Percentiles rank a stretch among this genome's conserved stretches.
These are phyloP conservation scores for Sarocladiaceae sp. DNA, from an alignment of 2,329 filamentous ascomycete genomes.

Conservation along the genomic window DNA sequence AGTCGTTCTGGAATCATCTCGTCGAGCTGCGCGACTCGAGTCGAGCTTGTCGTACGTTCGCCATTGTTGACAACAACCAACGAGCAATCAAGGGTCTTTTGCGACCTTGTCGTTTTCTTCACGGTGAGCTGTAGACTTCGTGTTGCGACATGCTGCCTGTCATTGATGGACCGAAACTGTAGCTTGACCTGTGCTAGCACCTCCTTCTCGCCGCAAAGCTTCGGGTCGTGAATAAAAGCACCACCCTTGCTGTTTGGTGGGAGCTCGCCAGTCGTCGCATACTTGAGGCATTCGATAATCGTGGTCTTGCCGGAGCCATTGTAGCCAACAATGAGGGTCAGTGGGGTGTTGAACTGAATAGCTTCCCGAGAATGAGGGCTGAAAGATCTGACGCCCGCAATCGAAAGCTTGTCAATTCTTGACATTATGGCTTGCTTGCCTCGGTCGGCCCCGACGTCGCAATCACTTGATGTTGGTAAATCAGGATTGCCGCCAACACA, in stretches of 20 bases:
- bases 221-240: slow-evolving; percentile 97
- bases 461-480: slow-evolving; percentile 17
- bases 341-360: slow-evolving; percentile 83
- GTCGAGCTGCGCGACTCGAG: slow-evolving; percentile 76
- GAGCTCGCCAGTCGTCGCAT: slow-evolving; percentile 90
- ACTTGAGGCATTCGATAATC: slow-evolving; percentile 98
- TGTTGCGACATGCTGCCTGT: slow-evolving; percentile 75
- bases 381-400: slow-evolving; percentile 82
- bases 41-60: slow-evolving; percentile 74
- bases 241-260: slow-evolving; percentile 88
- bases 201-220: slow-evolving; percentile 82
- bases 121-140: slow-evolving; percentile 82
- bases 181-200: slow-evolving; percentile 90
- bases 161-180: slow-evolving; percentile 74
- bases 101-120: slow-evolving; percentile 70
- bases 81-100: slow-evolving; percentile 82
- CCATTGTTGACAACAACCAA: slow-evolving; percentile 74
- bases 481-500: slow-evolving; percentile 7
- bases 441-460: background rate
- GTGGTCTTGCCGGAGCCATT: slow-evolving; percentile 99
- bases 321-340: slow-evolving; percentile 94
- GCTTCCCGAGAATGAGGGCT: slow-evolving; percentile 69
- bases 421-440: slow-evolving; percentile 47
- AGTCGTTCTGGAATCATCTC: slow-evolving; percentile 79
- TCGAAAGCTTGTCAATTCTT: slow-evolving; percentile 84